A percentile compares a stretch with the other conserved stretches of the same genome.
Conservation (phyloP, 176 grass and related monocot species). For the Musa troglodytarum region DNA sequence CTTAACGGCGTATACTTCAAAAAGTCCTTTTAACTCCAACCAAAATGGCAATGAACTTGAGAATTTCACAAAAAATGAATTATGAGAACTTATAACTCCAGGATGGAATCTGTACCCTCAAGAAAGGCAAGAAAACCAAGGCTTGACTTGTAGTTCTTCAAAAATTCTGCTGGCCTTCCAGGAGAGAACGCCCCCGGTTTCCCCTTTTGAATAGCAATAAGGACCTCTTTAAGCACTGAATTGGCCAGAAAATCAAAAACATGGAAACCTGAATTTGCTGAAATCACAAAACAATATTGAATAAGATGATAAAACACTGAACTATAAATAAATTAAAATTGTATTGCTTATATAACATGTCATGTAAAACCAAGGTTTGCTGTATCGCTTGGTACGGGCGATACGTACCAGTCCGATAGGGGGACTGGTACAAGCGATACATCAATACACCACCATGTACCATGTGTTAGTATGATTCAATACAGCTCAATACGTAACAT, state of each 20-base stretch:
- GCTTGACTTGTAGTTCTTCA: constrained; percentile 92
- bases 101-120: constrained; percentile 47
- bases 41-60: neutral
- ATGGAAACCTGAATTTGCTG: constrained; percentile 97
- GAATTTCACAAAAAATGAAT: constrained; percentile 1
- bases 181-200: constrained; percentile 89
- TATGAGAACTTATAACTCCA: neutral
- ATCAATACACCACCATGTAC: too few species aligned
- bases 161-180: constrained; percentile 81
- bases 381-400: too few species aligned
- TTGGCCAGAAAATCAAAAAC: constrained; percentile 97
- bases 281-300: constrained; percentile 14
- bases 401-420: too few species aligned
- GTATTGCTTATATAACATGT: neutral
- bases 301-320: constrained; percentile 8
- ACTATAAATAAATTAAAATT: constrained; percentile 23
- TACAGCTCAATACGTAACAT: too few species aligned
- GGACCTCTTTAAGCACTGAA: constrained; percentile 90
- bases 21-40: neutral
- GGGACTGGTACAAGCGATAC: too few species aligned
- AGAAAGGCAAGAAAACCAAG: constrained; percentile 87
- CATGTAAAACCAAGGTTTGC: neutral
- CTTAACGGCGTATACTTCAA: neutral
- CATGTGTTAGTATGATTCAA: too few species aligned
- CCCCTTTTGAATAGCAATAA: constrained; percentile 76